Base-by-base conservation (phyloP, 2,329 filamentous ascomycete species). In the Colletotrichum tropicale region DNA sequence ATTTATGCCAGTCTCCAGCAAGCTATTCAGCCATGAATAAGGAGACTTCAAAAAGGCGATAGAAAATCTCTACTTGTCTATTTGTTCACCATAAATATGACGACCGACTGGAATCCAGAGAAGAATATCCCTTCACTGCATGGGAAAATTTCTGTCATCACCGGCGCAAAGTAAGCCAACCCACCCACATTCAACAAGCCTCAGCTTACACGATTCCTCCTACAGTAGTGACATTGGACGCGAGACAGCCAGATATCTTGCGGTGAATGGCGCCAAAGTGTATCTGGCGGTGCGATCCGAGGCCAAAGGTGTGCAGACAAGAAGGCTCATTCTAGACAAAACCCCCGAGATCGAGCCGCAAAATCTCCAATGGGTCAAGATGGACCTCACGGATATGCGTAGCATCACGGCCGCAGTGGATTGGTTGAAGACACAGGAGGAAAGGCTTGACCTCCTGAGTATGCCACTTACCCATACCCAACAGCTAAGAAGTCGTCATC, bases 401-500 rank as follows among this genome's bases (percentile, higher is more conserved):
- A 78, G 70, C 52, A 78, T 80, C 26, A 60, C 28, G 12, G 61
- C 67, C 8, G 79, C 78, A 2, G 77, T 70, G 2, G 74, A 71
- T 4, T 55, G 70, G 36, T 21, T 82, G 24, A 76, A 74, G 34
- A 34, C 16, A 0, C 78, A 62, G 32, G 80, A 81, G 66, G 8
- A 3, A 78, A 77, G 24, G 26, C 8, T 82, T 12, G 78, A 82
- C 60, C 77, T 82, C 2, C 38, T 82, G 1, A 61, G 81, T 81
- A 74, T 36, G 74, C 21, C 13, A 24, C 6, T 10, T 18, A 9
- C 24, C n/a, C 21, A 7, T 18, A 43, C 6, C 13, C 38, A 13
- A 32, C 9, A 15, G 2, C 6, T 7, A 16, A 18, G 9, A 34
- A 21, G 36, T 10, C 3, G 8, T 16, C 9, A 6, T 4, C 4